Evolutionary conservation across 345 rosid genomes (phyloP), one percentile per base, ranked within the genome.

Genomic region (Microthlaspi erraticum): DNA sequence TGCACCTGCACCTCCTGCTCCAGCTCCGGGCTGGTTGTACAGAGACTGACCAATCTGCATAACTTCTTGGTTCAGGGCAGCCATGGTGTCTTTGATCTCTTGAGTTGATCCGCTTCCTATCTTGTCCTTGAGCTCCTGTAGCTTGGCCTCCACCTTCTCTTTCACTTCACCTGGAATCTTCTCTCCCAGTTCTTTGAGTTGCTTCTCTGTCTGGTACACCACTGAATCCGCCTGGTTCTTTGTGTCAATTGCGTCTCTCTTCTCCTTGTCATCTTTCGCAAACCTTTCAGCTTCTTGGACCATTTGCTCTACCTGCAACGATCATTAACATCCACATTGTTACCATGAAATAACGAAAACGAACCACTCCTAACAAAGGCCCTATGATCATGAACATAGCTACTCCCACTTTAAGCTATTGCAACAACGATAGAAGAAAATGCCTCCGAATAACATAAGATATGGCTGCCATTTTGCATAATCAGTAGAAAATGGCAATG

Each of bases 151-250:
- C 1, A 91, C 97, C 79, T 89, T 91, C 76, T 89, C 98, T 66
- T 91, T 93, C 18, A 93, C 96, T 4, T 86, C 82, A 10, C 79
- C 90, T 13, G 98, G 98, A 16, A 91, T 87, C 78, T 91, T 91
- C 64, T 91, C 97, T 38, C 98, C 96, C 0, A 89, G 83, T 75
- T 93, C 97, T 79, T 89, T 91, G 44, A 91, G 82, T 77, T 93
- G 98, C 80, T 93, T 93, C 85, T 93, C 97, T 7, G 97, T 93
- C 64, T 91, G 96, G 82, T 93, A 93, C 18, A 91, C 90, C 0
- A 89, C 85, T 0, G 98, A 93, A 66, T 91, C 98, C 1, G 98
- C 97, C 55, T 93, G 98, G 81, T 93, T 91, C 87, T 93, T 93
- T 19, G 98, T 93, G 86, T 93, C 98, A 11, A 93, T 91, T 2